Percentiles rank a stretch among this genome's conserved stretches.
Conservation (phyloP, 305 asterid species). For the Fraxinus xanthoxyloides region DNA sequence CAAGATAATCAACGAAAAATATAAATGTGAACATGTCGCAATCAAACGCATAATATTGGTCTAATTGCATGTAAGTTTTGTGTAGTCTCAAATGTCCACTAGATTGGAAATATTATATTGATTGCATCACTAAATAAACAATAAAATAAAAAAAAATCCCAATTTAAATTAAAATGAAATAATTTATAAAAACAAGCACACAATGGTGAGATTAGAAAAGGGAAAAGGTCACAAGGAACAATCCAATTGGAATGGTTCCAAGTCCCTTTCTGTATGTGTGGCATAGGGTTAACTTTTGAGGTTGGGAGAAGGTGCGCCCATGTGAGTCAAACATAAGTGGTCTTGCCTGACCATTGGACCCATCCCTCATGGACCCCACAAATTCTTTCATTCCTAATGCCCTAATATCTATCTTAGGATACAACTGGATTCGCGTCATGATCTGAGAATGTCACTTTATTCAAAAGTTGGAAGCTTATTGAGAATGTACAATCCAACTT, state of each 20-base stretch:
- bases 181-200: background rate
- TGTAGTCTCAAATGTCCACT: background rate
- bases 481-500: background rate
- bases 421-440: background rate
- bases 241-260: slow-evolving; percentile 21
- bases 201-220: background rate
- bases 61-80: background rate
- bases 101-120: background rate
- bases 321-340: slow-evolving; percentile 22
- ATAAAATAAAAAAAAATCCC: background rate
- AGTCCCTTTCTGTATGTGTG: background rate
- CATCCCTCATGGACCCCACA: background rate
- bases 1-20: background rate
- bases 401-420: background rate
- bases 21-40: background rate
- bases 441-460: too few species aligned
- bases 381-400: background rate
- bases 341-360: slow-evolving; percentile 22
- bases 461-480: background rate
- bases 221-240: slow-evolving; percentile 2
- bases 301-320: background rate
- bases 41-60: background rate
- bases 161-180: background rate
- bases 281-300: background rate
- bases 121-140: background rate